Evolutionary conservation across 192 early-diverging fungal species (phyloP).

Genomic region (Entophlyctis luteolus): DNA sequence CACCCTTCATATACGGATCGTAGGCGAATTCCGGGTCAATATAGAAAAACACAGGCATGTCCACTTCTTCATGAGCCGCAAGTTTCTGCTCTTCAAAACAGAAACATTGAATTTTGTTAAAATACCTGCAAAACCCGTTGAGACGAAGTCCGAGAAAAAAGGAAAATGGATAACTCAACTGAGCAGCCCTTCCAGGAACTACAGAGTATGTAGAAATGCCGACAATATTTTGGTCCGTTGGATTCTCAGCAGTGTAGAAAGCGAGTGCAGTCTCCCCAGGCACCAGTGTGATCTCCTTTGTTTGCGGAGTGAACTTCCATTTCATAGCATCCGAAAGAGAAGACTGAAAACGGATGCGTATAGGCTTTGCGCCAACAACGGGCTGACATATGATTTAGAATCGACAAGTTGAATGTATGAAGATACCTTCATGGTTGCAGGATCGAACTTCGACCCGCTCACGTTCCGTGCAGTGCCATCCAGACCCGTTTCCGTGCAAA

Average conservation of each 20-base stretch:
- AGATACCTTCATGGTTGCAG: constrained; percentile 50
- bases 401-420: not conserved
- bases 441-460: constrained; percentile 56
- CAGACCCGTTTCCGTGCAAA: constrained; percentile 89
- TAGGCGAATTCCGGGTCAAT: constrained; percentile 93
- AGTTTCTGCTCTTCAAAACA: constrained; percentile 98
- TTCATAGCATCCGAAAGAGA: constrained; percentile 71
- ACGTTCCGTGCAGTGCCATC: constrained; percentile 81
- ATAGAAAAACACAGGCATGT: constrained; percentile 87
- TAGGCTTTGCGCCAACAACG: constrained; percentile 56
- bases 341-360: constrained; percentile 59
- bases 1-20: constrained; percentile 93
- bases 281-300: constrained; percentile 77
- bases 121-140: constrained; percentile 59
- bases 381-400: constrained; percentile 24
- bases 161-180: constrained; percentile 37
- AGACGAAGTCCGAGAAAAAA: too few relatives aligned
- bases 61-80: constrained; percentile 82
- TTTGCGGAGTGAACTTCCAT: constrained; percentile 90
- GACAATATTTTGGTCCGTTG: constrained; percentile 78
- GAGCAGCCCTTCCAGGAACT: constrained; percentile 83
- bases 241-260: constrained; percentile 91
- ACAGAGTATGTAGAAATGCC: constrained; percentile 98
- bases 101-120: constrained; percentile 99
- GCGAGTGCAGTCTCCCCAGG: constrained; percentile 96